phyloP scores from a whole-genome alignment of 83 land plant genomes.

The Picea abies region DNA sequence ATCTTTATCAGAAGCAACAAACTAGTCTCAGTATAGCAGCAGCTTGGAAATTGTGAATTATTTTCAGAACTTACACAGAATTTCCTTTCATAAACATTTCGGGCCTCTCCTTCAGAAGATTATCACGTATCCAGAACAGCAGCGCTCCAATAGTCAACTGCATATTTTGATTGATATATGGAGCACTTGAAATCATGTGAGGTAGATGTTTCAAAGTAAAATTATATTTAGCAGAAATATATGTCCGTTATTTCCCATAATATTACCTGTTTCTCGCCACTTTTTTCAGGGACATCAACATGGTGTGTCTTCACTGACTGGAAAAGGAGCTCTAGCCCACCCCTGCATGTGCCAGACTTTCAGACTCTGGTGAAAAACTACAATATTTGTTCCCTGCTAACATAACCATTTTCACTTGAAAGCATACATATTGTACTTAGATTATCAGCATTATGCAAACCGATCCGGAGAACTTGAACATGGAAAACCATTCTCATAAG shows the following conservation, averaged over 20 bases:
- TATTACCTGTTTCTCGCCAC: constrained; percentile 50
- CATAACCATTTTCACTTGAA: not conserved
- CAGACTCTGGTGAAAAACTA: not conserved
- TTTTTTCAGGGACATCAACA: constrained; percentile 40
- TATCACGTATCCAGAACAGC: constrained; percentile 63
- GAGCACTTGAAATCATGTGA: not conserved
- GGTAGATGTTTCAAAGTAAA: not conserved
- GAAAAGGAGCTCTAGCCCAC: constrained; percentile 76
- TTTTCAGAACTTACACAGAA: constrained; percentile 59
- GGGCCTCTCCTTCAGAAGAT: constrained; percentile 82
- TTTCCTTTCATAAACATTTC: constrained; percentile 88
- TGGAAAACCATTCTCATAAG: not conserved
- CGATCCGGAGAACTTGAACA: not conserved
- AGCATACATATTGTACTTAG: not conserved
- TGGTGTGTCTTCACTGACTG: constrained; percentile 66
- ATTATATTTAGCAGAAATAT: not conserved
- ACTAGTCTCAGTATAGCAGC: not conserved
- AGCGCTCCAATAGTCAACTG: constrained; percentile 66
- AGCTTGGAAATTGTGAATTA: not conserved
- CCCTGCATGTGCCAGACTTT: constrained; percentile 33
- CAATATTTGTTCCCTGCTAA: not conserved
- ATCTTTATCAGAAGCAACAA: not conserved
- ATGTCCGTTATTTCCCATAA: not conserved
- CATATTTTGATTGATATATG: not conserved
- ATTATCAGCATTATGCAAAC: not conserved